phyloP scores from a whole-genome alignment of 2,329 filamentous ascomycete genomes.

The Fusarium humuli region DNA sequence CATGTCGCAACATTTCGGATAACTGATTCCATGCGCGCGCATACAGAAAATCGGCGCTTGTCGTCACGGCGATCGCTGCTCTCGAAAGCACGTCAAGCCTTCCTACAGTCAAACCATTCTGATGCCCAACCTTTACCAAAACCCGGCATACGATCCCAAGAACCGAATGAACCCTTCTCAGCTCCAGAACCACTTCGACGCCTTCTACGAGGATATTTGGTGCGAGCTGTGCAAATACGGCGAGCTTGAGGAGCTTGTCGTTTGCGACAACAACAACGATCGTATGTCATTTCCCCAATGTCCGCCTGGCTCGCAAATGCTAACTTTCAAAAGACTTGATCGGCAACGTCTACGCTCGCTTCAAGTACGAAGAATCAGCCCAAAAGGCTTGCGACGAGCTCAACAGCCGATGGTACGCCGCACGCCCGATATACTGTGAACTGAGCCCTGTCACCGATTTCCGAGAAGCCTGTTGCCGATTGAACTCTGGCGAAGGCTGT shows the following conservation, averaged over 20 bases:
- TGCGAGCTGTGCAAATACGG: constrained; percentile 99
- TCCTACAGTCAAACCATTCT: constrained; percentile 98
- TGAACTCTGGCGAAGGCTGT: constrained; percentile 95
- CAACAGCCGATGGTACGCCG: constrained; percentile 97
- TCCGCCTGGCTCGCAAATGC: constrained; percentile 1
- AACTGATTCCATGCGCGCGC: constrained; percentile 31
- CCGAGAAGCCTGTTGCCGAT: constrained; percentile 93
- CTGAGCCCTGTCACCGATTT: constrained; percentile 97
- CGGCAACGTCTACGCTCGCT: constrained; percentile 98
- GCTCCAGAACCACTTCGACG: constrained; percentile 99
- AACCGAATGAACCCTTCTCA: constrained; percentile 96
- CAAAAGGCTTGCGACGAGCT: constrained; percentile 94
- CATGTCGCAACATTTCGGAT: constrained; percentile 13
- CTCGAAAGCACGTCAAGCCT: constrained; percentile 98
- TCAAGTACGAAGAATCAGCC: constrained; percentile 99
- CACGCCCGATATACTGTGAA: constrained; percentile 97
- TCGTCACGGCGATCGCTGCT: constrained; percentile 97
- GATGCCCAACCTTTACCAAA: constrained; percentile 98
- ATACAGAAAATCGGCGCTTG: constrained; percentile 97
- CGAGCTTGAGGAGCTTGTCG: constrained; percentile 95
- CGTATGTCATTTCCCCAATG: constrained; percentile 65
- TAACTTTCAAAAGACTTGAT: constrained; percentile 77
- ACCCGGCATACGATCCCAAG: constrained; percentile 95
- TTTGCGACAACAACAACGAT: constrained; percentile 99
- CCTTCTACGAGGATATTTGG: constrained; percentile 99